phyloP scores from a whole-genome alignment of 1,284 basidiomycete species.

The Microbotryum intermedium region DNA sequence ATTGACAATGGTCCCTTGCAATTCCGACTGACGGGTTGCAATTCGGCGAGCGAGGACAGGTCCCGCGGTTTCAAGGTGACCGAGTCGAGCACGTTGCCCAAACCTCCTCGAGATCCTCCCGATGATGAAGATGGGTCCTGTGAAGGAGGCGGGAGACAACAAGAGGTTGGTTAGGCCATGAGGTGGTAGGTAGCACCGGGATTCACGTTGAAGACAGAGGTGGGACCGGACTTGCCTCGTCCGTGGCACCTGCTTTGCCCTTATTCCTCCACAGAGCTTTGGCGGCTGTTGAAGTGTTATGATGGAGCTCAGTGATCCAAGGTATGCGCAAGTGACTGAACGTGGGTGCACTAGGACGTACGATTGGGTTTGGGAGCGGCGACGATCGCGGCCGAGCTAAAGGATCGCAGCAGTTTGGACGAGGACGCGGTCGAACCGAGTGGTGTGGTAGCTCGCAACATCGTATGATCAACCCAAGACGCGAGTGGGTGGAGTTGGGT shows the following conservation, averaged over 20 bases:
- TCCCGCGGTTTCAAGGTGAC: conserved; percentile 16
- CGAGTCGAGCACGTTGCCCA: conserved; percentile 12
- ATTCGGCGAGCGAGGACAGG: neutral
- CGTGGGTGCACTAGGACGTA: too few relatives aligned
- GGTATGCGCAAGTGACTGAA: too few relatives aligned
- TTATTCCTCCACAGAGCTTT: neutral
- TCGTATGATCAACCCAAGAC: too few relatives aligned
- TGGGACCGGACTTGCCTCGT: neutral
- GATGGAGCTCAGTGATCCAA: too few relatives aligned
- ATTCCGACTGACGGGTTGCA: conserved; percentile 12
- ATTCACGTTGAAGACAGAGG: too few relatives aligned
- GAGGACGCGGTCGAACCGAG: too few relatives aligned
- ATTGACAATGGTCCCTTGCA: neutral
- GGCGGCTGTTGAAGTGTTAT: too few relatives aligned
- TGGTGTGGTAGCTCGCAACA: too few relatives aligned
- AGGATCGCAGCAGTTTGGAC: too few relatives aligned
- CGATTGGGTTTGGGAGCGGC: neutral
- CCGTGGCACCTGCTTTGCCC: neutral
- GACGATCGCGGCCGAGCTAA: too few relatives aligned
- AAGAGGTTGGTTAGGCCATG: neutral
- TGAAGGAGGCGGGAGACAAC: neutral
- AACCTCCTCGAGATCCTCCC: neutral
- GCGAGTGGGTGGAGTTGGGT: too few relatives aligned
- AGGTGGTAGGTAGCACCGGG: neutral
- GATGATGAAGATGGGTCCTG: neutral